Base-by-base conservation (phyloP, 148 eudicot genomes). In the Selenicereus undatus region DNA sequence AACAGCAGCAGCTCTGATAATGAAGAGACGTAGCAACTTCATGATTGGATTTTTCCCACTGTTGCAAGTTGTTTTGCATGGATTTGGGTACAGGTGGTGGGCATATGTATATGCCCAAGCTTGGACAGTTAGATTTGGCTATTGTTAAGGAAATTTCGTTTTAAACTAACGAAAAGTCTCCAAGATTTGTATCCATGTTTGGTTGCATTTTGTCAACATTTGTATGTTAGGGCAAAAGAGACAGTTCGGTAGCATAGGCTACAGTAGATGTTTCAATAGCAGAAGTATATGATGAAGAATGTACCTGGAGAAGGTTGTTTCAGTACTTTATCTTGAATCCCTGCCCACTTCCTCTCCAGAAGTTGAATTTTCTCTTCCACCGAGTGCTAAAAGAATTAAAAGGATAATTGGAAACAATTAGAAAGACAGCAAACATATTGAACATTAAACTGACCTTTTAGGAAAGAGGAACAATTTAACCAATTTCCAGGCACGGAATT, bases 241-340 rank as follows among this genome's bases (percentile, higher is more conserved):
- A 66, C 18, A 26, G 17, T 66, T 66, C 18, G 4, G 22, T 66
- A 27, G 12, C 17, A 26, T 66, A 66, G 71, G 71, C 32, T 2
- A 79, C 35, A 73, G 35, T 24, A 24, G 36, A 26, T 29, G 52
- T 36, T 39, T 71, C 2, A 36, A 64, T 7, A 17, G 20, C 30
- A 66, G 75, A 68, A 48, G 50, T 36, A 29, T 22, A 58, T 27
- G 54, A 84, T 39, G 71, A 69, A 36, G 76, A 4, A 81, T 42
- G 43, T 84, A 96, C 98, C 97, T 89, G 97, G 97, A 80, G 97
- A 88, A 84, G 99, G 99, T 84, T 85, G 92, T 86, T 91, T 91
- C 83, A 88, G 81, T 51, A 91, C 91, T 83, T 87, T 89, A n/a
- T 91, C 92, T 83, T 96, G 99, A 81, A 96, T 86, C 78, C 88